Evolutionary conservation across 768 basidiomycete species (phyloP).

Genomic region (Lepiota subincarnata): DNA sequence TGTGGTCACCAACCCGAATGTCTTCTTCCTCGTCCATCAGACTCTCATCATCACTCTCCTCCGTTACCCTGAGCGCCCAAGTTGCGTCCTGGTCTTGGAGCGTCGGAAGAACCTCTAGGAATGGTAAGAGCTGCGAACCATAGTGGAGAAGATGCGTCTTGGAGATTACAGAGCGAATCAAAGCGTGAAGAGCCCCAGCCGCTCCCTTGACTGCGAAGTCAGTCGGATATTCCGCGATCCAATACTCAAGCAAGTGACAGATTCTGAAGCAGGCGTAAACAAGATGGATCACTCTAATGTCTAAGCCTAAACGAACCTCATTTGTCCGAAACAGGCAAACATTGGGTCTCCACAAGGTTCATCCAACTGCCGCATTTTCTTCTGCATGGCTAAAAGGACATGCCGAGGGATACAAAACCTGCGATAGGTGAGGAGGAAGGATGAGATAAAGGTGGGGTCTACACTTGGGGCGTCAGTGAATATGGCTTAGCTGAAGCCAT

Average conservation of each 20-base stretch:
- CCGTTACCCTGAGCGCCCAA: constrained; percentile 70
- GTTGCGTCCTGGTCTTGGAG: constrained; percentile 64
- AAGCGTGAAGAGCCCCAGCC: constrained; percentile 63
- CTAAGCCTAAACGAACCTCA: constrained; percentile 50
- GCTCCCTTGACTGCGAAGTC: constrained; percentile 81
- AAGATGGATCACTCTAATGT: constrained; percentile 3
- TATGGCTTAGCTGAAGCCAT: background rate
- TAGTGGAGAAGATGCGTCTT: constrained; percentile 84
- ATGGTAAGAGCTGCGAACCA: constrained; percentile 78
- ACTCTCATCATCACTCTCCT: constrained; percentile 63
- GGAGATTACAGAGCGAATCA: constrained; percentile 74
- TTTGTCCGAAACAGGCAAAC: constrained; percentile 85
- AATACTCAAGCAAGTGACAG: constrained; percentile 71
- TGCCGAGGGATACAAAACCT: constrained; percentile 77
- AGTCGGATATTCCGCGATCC: constrained; percentile 71
- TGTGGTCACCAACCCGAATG: constrained; percentile 25
- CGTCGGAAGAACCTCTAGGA: constrained; percentile 62
- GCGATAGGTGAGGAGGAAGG: constrained; percentile 82
- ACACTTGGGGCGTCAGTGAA: background rate
- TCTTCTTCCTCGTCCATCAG: constrained; percentile 50
- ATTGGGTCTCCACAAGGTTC: constrained; percentile 72
- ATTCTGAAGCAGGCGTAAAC: constrained; percentile 44
- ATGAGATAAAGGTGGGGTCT: constrained; percentile 76
- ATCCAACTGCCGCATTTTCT: constrained; percentile 76
- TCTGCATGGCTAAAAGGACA: constrained; percentile 83